Conservation (phyloP, 2,329 filamentous ascomycete species). For the Exophiala dermatitidis region DNA sequence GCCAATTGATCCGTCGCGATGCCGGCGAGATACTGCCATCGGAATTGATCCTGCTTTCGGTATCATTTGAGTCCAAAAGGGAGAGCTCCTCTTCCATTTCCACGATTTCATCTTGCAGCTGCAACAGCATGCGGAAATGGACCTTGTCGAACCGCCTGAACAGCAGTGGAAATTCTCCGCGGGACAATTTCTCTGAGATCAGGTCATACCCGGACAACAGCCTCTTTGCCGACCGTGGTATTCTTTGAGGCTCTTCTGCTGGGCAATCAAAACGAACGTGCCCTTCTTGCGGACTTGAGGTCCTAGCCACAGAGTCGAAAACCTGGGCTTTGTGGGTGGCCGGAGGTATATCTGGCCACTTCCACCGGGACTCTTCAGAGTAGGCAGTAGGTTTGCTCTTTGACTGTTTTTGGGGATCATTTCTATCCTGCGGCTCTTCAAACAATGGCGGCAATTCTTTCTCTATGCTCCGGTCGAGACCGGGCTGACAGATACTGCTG, state of each 20-base stretch:
- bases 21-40: slow-evolving; percentile 33
- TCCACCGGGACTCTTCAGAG: slow-evolving; percentile 10
- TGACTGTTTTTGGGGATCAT: slow-evolving; percentile 3
- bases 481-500: slow-evolving; percentile 25
- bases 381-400: neutral
- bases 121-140: slow-evolving; percentile 73
- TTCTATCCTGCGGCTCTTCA: slow-evolving; percentile 11
- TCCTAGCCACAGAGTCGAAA: neutral
- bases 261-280: slow-evolving; percentile 1
- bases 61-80: slow-evolving; percentile 50
- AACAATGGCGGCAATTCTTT: slow-evolving; percentile 11
- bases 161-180: slow-evolving; percentile 48
- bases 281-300: slow-evolving; percentile 10
- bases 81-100: slow-evolving; percentile 74
- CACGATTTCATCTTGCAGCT: slow-evolving; percentile 76
- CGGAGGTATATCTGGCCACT: slow-evolving; percentile 17
- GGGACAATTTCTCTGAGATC: slow-evolving; percentile 50
- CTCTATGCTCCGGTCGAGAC: slow-evolving; percentile 5
- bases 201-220: slow-evolving; percentile 47
- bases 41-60: slow-evolving; percentile 31
- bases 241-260: slow-evolving; percentile 1
- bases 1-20: slow-evolving; percentile 37
- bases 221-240: neutral
- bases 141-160: slow-evolving; percentile 77
- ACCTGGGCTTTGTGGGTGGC: slow-evolving; percentile 12